Percentiles rank a stretch among this genome's conserved stretches.
Conservation (phyloP, 805 yeast species). For the Pachysolen tannophilus region DNA sequence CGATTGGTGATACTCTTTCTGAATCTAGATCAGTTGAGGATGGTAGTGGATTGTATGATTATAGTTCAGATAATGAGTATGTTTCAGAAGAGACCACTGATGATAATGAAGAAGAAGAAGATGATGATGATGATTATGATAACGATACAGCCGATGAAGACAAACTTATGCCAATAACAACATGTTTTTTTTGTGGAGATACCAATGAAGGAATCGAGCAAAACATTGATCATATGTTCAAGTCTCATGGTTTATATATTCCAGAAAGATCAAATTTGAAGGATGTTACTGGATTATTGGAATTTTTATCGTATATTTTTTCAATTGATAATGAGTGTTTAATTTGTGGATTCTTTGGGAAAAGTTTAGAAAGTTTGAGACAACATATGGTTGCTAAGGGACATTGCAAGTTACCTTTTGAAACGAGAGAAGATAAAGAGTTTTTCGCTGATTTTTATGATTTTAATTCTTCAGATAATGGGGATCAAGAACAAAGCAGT, state of each 20-base stretch:
- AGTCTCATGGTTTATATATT: conserved; percentile 35
- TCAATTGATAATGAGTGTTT: conserved; percentile 34
- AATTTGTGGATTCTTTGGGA: conserved; percentile 36
- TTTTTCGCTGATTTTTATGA: conserved; percentile 30
- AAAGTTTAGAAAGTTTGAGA: conserved; percentile 30
- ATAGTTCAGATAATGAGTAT: conserved; percentile 16
- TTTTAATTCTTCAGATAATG: conserved; percentile 19
- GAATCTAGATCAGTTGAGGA: no score
- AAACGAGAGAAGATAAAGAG: conserved; percentile 28
- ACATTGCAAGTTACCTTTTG: conserved; percentile 38
- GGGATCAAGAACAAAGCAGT: conserved; percentile 13
- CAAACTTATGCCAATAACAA: conserved; percentile 27
- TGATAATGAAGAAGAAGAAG: background rate
- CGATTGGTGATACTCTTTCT: conserved; percentile 28
- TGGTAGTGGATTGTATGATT: conserved; percentile 18
- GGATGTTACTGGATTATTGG: conserved; percentile 30
- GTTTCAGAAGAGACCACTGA: background rate
- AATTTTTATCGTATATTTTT: conserved; percentile 26
- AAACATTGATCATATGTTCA: conserved; percentile 32
- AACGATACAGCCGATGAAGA: conserved; percentile 16
- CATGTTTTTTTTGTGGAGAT: conserved; percentile 43
- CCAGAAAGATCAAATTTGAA: conserved; percentile 32
- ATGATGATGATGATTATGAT: conserved; percentile 10
- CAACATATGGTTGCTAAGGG: conserved; percentile 36
- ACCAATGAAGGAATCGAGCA: conserved; percentile 25